Evolutionary conservation across 176 grass and related monocot genomes (phyloP).

Genomic region (Olyra latifolia): DNA sequence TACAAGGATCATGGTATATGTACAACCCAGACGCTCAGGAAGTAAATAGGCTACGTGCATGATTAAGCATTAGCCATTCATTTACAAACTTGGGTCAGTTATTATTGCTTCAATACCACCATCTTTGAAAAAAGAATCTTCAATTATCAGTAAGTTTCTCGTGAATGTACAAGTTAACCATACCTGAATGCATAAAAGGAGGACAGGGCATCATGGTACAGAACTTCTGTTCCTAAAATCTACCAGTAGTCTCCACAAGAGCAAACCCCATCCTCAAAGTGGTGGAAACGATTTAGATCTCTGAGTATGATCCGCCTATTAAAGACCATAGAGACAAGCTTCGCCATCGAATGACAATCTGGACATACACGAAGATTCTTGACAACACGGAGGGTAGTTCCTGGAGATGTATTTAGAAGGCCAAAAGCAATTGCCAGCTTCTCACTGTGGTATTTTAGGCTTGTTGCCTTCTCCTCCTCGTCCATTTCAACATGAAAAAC

Average conservation of each 20-base stretch:
- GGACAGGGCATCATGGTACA: constrained; percentile 6
- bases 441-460: constrained; percentile 71
- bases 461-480: constrained; percentile 61
- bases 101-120: not conserved
- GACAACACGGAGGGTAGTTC: constrained; percentile 62
- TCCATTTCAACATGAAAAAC: constrained; percentile 74
- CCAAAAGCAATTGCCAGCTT: constrained; percentile 78
- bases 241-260: constrained; percentile 83
- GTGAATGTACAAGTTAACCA: constrained; percentile 37
- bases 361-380: constrained; percentile 76
- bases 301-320: constrained; percentile 71
- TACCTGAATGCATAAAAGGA: constrained; percentile 34
- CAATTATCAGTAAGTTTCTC: not conserved
- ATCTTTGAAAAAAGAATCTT: not conserved
- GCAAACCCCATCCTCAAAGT: constrained; percentile 60
- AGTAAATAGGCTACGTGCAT: not conserved
- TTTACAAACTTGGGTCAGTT: not conserved
- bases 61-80: not conserved
- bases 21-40: not conserved
- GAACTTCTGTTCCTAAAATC: constrained; percentile 10
- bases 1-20: not conserved
- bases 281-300: constrained; percentile 78
- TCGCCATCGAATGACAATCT: constrained; percentile 75
- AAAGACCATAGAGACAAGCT: constrained; percentile 66
- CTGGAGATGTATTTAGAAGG: constrained; percentile 64